Percentiles rank a stretch among this genome's conserved stretches.
Conservation (phyloP, 169 alveolate genomes). For the Cryptosporidium baileyi region DNA sequence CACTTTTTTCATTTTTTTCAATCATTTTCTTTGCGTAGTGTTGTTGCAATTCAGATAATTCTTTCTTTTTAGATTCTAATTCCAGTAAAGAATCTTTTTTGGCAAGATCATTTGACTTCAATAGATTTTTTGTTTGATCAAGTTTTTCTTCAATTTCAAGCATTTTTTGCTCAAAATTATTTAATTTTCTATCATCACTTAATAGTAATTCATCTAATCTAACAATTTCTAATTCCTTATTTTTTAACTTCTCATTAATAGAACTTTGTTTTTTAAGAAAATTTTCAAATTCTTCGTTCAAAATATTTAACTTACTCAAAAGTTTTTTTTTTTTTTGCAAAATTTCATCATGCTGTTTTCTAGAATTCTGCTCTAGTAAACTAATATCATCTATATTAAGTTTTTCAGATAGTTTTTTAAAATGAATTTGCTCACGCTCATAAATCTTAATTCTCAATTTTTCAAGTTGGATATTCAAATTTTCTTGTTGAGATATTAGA, state of each 20-base stretch:
- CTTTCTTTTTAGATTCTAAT: conserved; percentile 13
- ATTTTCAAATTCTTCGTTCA: conserved; percentile 20
- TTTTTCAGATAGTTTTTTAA: conserved; percentile 30
- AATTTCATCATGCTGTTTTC: conserved; percentile 36
- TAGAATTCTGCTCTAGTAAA: conserved; percentile 16
- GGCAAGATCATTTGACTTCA: neutral
- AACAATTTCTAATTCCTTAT: neutral
- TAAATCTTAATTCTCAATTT: neutral
- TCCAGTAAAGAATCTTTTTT: conserved; percentile 10
- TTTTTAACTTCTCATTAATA: neutral
- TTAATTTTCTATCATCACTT: neutral
- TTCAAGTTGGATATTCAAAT: neutral
- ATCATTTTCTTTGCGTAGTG: neutral
- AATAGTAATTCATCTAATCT: neutral
- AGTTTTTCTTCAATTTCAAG: conserved; percentile 65
- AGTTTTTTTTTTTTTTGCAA: conserved; percentile 50
- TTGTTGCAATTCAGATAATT: conserved; percentile 2
- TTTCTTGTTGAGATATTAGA: neutral
- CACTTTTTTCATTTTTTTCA: conserved; percentile 10
- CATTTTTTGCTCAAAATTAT: conserved; percentile 70
- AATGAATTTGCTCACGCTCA: conserved; percentile 27
- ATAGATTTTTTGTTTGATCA: conserved; percentile 41
- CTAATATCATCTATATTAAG: conserved; percentile 43
- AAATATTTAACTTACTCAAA: conserved; percentile 1
- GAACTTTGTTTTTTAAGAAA: neutral